Evolutionary conservation across 768 basidiomycete species (phyloP).

Genomic region (Gloeophyllum trabeum): DNA sequence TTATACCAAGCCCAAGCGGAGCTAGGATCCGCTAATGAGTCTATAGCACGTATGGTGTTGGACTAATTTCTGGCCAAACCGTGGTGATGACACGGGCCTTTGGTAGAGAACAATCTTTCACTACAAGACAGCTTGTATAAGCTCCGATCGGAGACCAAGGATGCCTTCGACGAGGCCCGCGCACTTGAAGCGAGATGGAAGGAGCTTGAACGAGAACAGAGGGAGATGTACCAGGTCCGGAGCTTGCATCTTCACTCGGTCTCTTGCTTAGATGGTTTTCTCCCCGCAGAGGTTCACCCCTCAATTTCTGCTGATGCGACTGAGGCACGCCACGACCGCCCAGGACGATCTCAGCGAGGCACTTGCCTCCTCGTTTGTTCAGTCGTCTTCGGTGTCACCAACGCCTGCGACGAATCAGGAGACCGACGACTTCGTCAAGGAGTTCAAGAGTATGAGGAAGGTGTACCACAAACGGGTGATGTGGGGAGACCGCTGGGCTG

Average conservation of each 20-base stretch:
- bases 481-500: constrained; percentile 82
- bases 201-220: constrained; percentile 81
- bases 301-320: constrained; percentile 80
- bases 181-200: constrained; percentile 73
- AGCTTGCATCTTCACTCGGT: neutral
- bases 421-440: constrained; percentile 78
- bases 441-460: constrained; percentile 81
- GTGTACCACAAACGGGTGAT: constrained; percentile 89
- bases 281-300: constrained; percentile 61
- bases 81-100: constrained; percentile 3
- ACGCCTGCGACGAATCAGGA: constrained; percentile 29
- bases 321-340: constrained; percentile 78
- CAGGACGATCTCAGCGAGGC: constrained; percentile 88
- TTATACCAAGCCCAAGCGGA: constrained; percentile 70
- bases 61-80: constrained; percentile 5
- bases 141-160: constrained; percentile 73
- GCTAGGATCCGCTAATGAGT: constrained; percentile 75
- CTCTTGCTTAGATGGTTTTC: neutral
- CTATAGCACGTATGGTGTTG: constrained; percentile 61
- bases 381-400: constrained; percentile 23
- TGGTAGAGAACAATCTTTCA: constrained; percentile 60
- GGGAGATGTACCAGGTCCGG: constrained; percentile 74
- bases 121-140: constrained; percentile 68
- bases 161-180: constrained; percentile 82
- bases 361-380: constrained; percentile 74